phyloP scores from a whole-genome alignment of 495 filamentous ascomycete genomes.

The Hypomontagnella submonticulosa region DNA sequence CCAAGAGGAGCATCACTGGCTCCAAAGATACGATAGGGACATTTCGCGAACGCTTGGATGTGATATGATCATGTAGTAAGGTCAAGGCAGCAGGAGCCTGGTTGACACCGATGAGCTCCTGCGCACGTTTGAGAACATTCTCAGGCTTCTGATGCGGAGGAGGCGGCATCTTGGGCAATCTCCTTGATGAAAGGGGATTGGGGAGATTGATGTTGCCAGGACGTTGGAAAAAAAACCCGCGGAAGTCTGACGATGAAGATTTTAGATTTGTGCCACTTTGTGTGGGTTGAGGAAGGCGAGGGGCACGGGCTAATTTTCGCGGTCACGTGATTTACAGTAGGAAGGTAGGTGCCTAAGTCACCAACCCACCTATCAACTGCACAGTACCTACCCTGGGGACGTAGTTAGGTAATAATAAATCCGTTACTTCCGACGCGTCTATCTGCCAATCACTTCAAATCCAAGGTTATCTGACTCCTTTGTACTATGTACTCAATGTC shows the following conservation, averaged over 20 bases:
- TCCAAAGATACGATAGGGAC: slow-evolving; percentile 96
- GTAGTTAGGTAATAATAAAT: slow-evolving; percentile 9
- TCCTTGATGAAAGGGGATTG: slow-evolving; percentile 43
- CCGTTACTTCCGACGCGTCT: slow-evolving; percentile 24
- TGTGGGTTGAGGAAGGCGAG: slow-evolving; percentile 47
- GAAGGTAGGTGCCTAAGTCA: slow-evolving; percentile 4
- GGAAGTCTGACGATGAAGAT: slow-evolving; percentile 42
- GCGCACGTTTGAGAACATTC: slow-evolving; percentile 98
- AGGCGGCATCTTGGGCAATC: slow-evolving; percentile 74
- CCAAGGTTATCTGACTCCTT: too few species aligned
- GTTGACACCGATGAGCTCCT: slow-evolving; percentile 97
- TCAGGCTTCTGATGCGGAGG: slow-evolving; percentile 97
- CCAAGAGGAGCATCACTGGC: slow-evolving; percentile 97
- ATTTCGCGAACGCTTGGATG: slow-evolving; percentile 95
- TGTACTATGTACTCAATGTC: too few species aligned
- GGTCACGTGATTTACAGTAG: slow-evolving; percentile 43
- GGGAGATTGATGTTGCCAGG: slow-evolving; percentile 45
- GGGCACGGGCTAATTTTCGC: slow-evolving; percentile 48
- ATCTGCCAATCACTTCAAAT: background rate
- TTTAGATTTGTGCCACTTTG: slow-evolving; percentile 50
- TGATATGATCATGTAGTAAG: slow-evolving; percentile 98
- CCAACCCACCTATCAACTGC: background rate
- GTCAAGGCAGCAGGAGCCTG: slow-evolving; percentile 91
- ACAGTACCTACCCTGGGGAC: background rate
- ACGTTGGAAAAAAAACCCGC: slow-evolving; percentile 39